Evolutionary conservation across 1,284 basidiomycete genomes (phyloP), one percentile per base, ranked within the genome.

Genomic region (Microbotryum lychnidis-dioicae): DNA sequence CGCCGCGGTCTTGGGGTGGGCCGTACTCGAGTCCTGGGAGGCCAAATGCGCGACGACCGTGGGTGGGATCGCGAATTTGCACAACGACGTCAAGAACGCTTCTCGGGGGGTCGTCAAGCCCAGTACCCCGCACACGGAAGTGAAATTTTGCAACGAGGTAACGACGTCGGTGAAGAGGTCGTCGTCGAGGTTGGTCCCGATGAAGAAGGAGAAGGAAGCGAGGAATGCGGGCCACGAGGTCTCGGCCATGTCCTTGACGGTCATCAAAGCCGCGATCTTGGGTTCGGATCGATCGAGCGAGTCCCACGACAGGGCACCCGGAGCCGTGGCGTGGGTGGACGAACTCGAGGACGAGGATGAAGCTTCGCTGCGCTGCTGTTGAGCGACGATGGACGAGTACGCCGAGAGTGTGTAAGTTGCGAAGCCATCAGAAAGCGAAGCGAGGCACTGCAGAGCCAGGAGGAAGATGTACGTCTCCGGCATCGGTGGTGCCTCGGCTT

Each of bases 381-480:
- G 80, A 1, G 86, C 77, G 71, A 83, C 81, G 62, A 86, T 79
- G 27, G 82, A 75, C 67, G 79, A 50, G 50, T 50, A 50, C 33
- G 88, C 75, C 0, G 87, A 85, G 0, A 85, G 82, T 0, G 84
- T 83, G 68, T 83, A 86, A 0, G 82, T 77, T 0, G 87, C 86
- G 62, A 97, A 87, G 5, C 91, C 91, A 71, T 96, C 90, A 54
- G 88, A 90, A 3, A 98, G 79, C 0, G 89, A 87, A 23, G 88
- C 82, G 8, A 97, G 81, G 67, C 88, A 91, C 71, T 97, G 92
- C 0, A 96, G 81, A 1, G 87, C 87, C 1, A 98, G 83, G 2
- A 97, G 84, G 73, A 93, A 96, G 60, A 91, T 82, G 74, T 98
- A 97, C 0, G 88, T 83, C 64, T 97, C 91, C 0, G 92, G 92